These are phyloP conservation scores for Rhizopogon roseolus DNA, from an alignment of 768 basidiomycete species.

Conservation along the genomic window DNA sequence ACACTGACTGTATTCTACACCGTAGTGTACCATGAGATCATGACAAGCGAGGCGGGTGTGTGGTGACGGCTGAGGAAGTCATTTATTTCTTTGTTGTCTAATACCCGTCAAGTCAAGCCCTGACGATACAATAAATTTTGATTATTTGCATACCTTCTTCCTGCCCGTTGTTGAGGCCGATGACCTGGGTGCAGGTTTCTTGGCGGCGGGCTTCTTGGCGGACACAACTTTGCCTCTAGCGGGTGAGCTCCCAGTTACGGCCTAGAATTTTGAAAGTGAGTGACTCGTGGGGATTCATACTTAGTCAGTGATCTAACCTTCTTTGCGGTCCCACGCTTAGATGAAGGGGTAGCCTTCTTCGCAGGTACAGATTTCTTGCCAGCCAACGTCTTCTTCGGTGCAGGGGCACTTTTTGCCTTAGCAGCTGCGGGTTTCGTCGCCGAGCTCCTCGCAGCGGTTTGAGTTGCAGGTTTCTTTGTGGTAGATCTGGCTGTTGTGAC, in stretches of 20 bases:
- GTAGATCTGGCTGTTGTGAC: slow-evolving; percentile 28
- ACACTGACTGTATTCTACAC: background rate
- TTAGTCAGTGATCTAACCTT: slow-evolving; percentile 38
- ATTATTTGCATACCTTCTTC: slow-evolving; percentile 13
- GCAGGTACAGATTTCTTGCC: slow-evolving; percentile 25
- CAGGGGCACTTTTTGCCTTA: slow-evolving; percentile 21
- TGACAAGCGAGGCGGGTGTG: background rate
- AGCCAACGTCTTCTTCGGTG: slow-evolving; percentile 29
- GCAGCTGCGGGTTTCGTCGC: slow-evolving; percentile 9
- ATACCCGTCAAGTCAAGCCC: slow-evolving; percentile 13
- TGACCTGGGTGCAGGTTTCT: slow-evolving; percentile 14
- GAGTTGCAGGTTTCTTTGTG: slow-evolving; percentile 35
- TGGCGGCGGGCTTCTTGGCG: slow-evolving; percentile 29
- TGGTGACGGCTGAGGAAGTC: background rate
- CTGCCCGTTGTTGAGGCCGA: slow-evolving; percentile 9
- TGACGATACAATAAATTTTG: background rate
- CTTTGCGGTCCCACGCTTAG: slow-evolving; percentile 55
- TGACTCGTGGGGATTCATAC: background rate
- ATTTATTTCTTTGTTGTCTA: background rate
- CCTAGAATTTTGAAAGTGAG: slow-evolving; percentile 28
- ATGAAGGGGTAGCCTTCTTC: slow-evolving; percentile 37
- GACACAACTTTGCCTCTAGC: slow-evolving; percentile 27
- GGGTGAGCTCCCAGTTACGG: slow-evolving; percentile 45
- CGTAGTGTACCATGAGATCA: slow-evolving; percentile 3
- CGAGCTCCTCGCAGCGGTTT: slow-evolving; percentile 26